A percentile compares a stretch with the other conserved stretches of the same genome.
Conservation (phyloP, 257 asterid genomes). For the Nicotiana sylvestris region DNA sequence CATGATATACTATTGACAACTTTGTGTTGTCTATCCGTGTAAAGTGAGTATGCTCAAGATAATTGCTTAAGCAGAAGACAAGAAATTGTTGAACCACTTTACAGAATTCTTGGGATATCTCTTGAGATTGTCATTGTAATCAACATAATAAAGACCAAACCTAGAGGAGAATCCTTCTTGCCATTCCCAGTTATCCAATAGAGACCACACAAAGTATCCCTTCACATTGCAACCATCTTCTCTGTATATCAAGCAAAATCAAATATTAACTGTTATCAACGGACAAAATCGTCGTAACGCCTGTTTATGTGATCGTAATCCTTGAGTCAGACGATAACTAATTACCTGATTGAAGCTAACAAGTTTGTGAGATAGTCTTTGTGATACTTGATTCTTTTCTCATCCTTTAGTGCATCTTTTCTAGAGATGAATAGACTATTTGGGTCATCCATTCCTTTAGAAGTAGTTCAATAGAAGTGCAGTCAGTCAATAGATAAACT, state of each 20-base stretch:
- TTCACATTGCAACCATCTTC: conserved; percentile 82
- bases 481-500: neutral
- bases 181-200: conserved; percentile 97
- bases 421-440: conserved; percentile 10
- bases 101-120: conserved; percentile 83
- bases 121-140: conserved; percentile 60
- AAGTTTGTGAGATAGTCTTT: conserved; percentile 60
- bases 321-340: neutral
- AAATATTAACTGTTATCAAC: neutral
- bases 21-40: no score
- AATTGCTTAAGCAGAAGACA: conserved; percentile 25
- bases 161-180: conserved; percentile 64
- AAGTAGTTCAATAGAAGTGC: no score
- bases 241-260: conserved; percentile 32
- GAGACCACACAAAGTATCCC: conserved; percentile 88
- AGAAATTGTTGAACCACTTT: conserved; percentile 71
- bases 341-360: conserved; percentile 61
- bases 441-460: conserved; percentile 80
- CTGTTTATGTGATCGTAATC: neutral
- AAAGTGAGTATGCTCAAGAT: no score
- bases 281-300: no score
- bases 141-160: conserved; percentile 79
- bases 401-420: conserved; percentile 52
- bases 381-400: conserved; percentile 68
- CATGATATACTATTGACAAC: no score